Conservation (phyloP, 2,329 filamentous ascomycete genomes). For the Botrytis tulipae region DNA sequence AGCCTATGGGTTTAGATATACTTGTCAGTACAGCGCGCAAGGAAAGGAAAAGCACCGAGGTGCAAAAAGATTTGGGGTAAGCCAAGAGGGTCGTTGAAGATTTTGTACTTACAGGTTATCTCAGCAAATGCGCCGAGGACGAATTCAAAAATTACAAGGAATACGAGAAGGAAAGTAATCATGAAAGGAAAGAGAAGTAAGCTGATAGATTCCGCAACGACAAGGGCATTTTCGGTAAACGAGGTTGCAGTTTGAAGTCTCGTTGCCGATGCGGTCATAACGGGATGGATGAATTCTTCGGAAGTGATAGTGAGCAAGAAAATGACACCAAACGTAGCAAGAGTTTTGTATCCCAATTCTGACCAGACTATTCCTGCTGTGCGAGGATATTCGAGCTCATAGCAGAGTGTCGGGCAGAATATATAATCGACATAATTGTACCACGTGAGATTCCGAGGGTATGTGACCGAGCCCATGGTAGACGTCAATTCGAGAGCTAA, state of each 20-base stretch:
- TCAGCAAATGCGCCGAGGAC: constrained; percentile 92
- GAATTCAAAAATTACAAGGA: constrained; percentile 98
- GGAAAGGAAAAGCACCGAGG: neutral
- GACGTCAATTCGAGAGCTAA: constrained; percentile 89
- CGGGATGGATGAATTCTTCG: constrained; percentile 93
- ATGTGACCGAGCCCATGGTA: constrained; percentile 83
- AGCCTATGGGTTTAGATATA: constrained; percentile 42
- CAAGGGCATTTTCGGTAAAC: constrained; percentile 66
- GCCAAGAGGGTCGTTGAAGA: neutral
- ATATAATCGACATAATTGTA: constrained; percentile 83
- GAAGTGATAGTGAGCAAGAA: constrained; percentile 88
- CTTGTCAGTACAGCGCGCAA: constrained; percentile 2
- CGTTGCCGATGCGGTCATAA: constrained; percentile 68
- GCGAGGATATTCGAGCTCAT: constrained; percentile 94
- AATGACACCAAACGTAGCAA: constrained; percentile 93
- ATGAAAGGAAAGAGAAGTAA: constrained; percentile 96
- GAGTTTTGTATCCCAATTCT: constrained; percentile 77
- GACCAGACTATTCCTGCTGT: constrained; percentile 72
- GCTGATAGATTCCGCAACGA: constrained; percentile 86
- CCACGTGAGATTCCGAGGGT: constrained; percentile 82
- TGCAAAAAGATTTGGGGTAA: neutral
- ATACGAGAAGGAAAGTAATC: constrained; percentile 91
- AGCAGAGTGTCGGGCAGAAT: constrained; percentile 92
- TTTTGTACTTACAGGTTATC: constrained; percentile 60
- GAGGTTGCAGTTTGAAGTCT: constrained; percentile 49